Evolutionary conservation across 2,329 filamentous ascomycete species (phyloP), one percentile per base, ranked within the genome.

Genomic region (Ophiostoma sp.): DNA sequence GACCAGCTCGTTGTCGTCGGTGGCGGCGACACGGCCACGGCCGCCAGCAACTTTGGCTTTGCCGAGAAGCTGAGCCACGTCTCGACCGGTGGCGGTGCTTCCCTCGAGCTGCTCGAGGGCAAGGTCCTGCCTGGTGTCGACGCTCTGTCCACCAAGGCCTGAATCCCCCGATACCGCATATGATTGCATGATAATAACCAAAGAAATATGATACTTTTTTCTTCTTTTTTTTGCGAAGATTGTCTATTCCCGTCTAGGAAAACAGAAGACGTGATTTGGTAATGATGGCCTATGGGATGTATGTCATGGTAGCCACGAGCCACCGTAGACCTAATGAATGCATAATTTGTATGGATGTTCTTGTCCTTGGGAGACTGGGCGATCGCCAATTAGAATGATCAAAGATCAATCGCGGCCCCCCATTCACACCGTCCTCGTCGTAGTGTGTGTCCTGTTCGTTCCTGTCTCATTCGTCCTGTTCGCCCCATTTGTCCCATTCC

Each of bases 51-150:
- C 85, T 99, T 97, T 80, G 89, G 89, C 68, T 94, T 92, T 72
- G 95, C 99, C 85, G 88, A 92, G 81, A 96, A 98, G 88, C 86
- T 98, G 77, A 97, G 93, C 84, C 95, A 99, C 83, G 95, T 99
- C 72, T 97, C 93, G 66, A 99, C 95, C 44, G 95, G 95, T 74
- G 95, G 95, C 77, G 95, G 95, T 82, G 95, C 95, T 73, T 94
- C 90, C 75, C 84, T 99, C 77, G 95, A 99, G 85, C 84, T 99
- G 76, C 88, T 99, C 72, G 95, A 99, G 87, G 95, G 95, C 81
- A 99, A 99, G 87, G 94, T 92, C 73, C 85, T 99, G 76, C 95
- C 95, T 69, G 95, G 95, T 84, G 93, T 99, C 72, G 84, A 86
- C 76, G 94, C 94, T 75, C 88, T 99, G 79, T 97, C 93, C 81